Evolutionary conservation across 2,329 filamentous ascomycete genomes (phyloP).

Genomic region (Sporothrix variecibatus): DNA sequence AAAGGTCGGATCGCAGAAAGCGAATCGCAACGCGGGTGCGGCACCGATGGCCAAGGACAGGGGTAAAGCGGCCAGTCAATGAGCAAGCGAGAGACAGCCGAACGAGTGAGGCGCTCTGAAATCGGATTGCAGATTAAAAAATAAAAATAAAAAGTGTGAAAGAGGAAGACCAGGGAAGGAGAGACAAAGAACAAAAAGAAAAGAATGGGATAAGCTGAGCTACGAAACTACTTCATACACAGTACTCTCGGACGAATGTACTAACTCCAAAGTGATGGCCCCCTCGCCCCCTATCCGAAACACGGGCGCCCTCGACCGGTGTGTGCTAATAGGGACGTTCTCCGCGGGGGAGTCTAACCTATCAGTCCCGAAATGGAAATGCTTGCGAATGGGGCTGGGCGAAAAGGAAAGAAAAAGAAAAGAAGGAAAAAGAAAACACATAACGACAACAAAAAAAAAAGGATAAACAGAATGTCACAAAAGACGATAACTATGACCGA

Average conservation of each 20-base stretch:
- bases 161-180: neutral
- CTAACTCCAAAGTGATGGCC: neutral
- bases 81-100: neutral
- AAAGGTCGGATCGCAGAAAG: neutral
- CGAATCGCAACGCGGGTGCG: neutral
- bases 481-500: neutral
- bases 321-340: neutral
- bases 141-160: neutral
- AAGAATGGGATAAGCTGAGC: neutral
- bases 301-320: conserved; percentile 14
- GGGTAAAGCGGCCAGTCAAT: neutral
- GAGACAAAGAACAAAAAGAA: neutral
- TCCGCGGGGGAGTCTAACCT: neutral
- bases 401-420: neutral
- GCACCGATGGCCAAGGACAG: neutral
- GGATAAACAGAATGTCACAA: neutral
- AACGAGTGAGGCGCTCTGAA: too few species aligned
- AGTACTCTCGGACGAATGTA: neutral
- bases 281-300: neutral
- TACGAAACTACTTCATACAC: neutral
- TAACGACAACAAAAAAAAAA: neutral
- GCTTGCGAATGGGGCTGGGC: neutral
- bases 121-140: neutral
- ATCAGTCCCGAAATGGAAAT: conserved; percentile 1
- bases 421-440: neutral